These are phyloP conservation scores for Hypericum androsaemum DNA, from an alignment of 345 rosid species.

Conservation along the genomic window DNA sequence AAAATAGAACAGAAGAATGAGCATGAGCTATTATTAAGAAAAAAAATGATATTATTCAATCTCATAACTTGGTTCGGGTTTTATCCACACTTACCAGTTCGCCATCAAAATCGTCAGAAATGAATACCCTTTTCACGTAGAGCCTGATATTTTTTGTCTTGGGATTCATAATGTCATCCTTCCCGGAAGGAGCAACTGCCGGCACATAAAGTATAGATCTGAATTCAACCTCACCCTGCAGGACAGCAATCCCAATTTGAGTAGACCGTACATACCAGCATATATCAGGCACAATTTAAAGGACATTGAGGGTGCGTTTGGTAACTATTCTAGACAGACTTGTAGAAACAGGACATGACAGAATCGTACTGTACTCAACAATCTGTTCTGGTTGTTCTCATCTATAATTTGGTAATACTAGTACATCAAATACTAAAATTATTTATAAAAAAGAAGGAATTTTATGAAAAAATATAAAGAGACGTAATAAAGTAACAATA, in stretches of 20 bases:
- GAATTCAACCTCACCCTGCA: slow-evolving; percentile 97
- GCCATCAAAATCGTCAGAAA: slow-evolving; percentile 97
- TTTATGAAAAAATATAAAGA: too few relatives aligned
- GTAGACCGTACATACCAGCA: too few relatives aligned
- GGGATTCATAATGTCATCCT: slow-evolving; percentile 78
- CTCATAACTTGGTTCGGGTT: neutral
- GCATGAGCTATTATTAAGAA: neutral
- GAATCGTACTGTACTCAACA: too few relatives aligned
- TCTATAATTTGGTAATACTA: too few relatives aligned
- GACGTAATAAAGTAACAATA: too few relatives aligned
- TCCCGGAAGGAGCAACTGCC: slow-evolving; percentile 57
- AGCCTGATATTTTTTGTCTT: slow-evolving; percentile 97
- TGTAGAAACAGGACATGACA: too few relatives aligned
- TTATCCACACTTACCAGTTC: slow-evolving; percentile 56
- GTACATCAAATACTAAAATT: too few relatives aligned
- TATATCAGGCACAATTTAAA: too few relatives aligned
- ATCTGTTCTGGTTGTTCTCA: too few relatives aligned
- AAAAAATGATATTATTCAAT: neutral
- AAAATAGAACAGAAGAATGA: slow-evolving; percentile 5
- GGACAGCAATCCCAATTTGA: neutral
- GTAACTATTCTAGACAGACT: too few relatives aligned
- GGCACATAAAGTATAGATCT: slow-evolving; percentile 93
- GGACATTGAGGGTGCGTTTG: too few relatives aligned
- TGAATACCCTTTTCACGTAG: slow-evolving; percentile 86
- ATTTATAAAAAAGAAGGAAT: too few relatives aligned